A percentile compares a stretch with the other conserved stretches of the same genome.
Evolutionary conservation across 345 rosid species (phyloP).

Genomic region (Trapa bicornis): DNA sequence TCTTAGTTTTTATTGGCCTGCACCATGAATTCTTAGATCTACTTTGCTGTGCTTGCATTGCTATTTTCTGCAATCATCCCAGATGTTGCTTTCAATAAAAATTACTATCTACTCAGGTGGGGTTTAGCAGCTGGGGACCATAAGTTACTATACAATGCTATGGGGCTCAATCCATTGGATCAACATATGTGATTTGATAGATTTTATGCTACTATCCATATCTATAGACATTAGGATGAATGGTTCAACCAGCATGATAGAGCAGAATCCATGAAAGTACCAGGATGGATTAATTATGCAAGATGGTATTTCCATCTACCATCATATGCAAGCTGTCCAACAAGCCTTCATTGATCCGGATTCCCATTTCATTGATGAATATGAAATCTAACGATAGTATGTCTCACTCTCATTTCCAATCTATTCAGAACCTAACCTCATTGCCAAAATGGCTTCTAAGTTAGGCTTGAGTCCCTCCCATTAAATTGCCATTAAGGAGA

Average conservation of each 20-base stretch:
- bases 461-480: too few species aligned
- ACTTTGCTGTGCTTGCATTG: not conserved
- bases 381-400: too few species aligned
- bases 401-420: too few species aligned
- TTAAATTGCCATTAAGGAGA: not conserved
- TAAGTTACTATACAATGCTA: too few species aligned
- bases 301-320: not conserved
- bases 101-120: not conserved
- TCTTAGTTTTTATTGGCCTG: not conserved
- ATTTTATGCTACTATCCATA: too few species aligned
- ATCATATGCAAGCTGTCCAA: not conserved
- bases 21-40: not conserved
- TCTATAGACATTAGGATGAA: too few species aligned
- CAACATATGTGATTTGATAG: too few species aligned
- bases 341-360: not conserved
- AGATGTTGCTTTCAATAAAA: not conserved
- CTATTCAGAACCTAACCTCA: too few species aligned
- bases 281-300: not conserved
- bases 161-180: too few species aligned
- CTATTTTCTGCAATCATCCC: not conserved
- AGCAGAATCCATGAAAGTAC: not conserved
- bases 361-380: not conserved
- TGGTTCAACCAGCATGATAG: not conserved
- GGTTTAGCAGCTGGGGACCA: not conserved
- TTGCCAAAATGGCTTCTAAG: too few species aligned